These are phyloP conservation scores for Phaseolus coccineus DNA, from an alignment of 331 rosid species.

Conservation along the genomic window DNA sequence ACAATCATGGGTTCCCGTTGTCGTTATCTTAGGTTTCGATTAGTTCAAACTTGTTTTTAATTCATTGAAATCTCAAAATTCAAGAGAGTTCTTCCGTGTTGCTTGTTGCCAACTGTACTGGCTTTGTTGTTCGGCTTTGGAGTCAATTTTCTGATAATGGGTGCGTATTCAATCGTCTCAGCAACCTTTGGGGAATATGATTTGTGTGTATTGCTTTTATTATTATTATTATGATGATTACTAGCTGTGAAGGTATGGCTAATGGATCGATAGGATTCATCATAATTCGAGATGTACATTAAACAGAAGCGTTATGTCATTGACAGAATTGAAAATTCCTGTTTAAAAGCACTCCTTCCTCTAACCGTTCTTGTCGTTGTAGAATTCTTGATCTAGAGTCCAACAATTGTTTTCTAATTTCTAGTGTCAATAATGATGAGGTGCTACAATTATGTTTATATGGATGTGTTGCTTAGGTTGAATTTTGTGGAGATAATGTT, in stretches of 20 bases:
- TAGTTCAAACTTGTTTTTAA: not conserved
- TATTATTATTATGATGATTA: not conserved
- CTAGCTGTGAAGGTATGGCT: not conserved
- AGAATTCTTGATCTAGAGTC: not conserved
- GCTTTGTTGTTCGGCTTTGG: constrained; percentile 1
- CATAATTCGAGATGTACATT: constrained; percentile 12
- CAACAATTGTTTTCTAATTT: constrained; percentile 10
- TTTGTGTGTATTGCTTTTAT: not conserved
- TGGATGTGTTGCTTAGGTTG: not conserved
- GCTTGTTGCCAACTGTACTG: not conserved
- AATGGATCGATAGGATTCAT: not conserved
- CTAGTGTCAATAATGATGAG: not conserved
- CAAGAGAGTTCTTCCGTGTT: not conserved
- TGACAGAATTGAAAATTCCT: not conserved
- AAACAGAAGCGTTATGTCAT: not conserved
- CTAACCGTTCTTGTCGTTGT: not conserved
- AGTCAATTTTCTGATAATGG: not conserved
- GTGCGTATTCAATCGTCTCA: constrained; percentile 4
- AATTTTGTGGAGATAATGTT: not conserved
- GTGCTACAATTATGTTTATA: not conserved
- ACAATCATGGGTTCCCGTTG: not conserved
- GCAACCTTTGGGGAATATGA: not conserved
- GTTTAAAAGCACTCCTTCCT: not conserved
- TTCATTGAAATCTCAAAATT: not conserved
- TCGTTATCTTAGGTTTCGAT: not conserved